Evolutionary conservation across 257 asterid species (phyloP), one percentile per base, ranked within the genome.

Genomic region (Galeopsis tetrahit): DNA sequence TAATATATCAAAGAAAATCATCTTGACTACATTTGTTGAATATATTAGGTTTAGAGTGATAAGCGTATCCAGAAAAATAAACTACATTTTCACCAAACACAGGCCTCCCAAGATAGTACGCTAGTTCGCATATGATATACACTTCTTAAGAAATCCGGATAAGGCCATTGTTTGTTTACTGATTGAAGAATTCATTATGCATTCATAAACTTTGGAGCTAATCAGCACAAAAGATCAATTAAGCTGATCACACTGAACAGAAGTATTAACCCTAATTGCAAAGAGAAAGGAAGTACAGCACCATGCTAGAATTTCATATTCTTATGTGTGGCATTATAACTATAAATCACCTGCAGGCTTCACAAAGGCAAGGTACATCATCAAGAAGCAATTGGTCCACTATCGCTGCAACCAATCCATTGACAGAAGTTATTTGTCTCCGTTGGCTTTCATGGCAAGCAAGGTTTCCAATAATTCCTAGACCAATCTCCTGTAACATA

Each of bases 401-500:
- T 44, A 90, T 72, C 46, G 73, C 84, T 73, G 80, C 80, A 69
- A 85, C 83, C 88, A 95, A 78, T 65, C 90, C 95, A 86, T 80
- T 75, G 66, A 82, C 84, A 46, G 87, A 82, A 63, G 80, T 73
- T 82, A 95, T 88, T 62, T 73, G 76, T 69, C 72, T 84, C 63
- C 88, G 79, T 10, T 89, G 57, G 31, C 75, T 76, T 66, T 90
- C 97, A 85, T 95, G 96, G 89, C 99, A 95, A 79, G 98, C 92
- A 63, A 92, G 87, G 81, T 92, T 95, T 63, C 97, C 98, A 58
- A 90, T 83, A 38, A 95, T 92, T 74, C 99, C 99, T 58, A 95
- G 96, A 82, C 86, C 74, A 72, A 92, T 92, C 85, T 95, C 99
- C 99, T 95, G 89, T 43, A 59, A 76, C 74, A 71, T 57, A n/a